Conservation (phyloP, 495 filamentous ascomycete species). For the Penicillium samsonianum region DNA sequence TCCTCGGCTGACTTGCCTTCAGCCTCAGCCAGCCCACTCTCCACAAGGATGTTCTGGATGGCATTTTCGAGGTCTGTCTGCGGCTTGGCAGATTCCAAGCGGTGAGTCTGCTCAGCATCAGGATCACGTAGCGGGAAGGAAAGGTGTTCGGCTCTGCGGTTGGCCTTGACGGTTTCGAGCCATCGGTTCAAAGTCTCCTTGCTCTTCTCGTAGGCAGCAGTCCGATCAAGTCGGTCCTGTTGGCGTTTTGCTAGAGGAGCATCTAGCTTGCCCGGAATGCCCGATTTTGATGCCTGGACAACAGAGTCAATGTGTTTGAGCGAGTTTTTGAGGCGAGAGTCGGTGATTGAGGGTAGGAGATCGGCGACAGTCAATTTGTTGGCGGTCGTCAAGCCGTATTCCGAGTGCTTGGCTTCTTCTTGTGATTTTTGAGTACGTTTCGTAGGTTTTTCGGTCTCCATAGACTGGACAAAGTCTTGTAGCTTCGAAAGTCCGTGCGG, state of each 20-base stretch:
- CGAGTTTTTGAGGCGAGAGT: constrained; percentile 75
- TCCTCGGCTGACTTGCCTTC: constrained; percentile 64
- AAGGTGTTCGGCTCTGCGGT: constrained; percentile 87
- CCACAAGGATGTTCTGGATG: constrained; percentile 82
- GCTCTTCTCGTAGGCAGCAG: constrained; percentile 83
- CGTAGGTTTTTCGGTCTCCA: constrained; percentile 47
- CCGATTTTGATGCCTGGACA: constrained; percentile 47
- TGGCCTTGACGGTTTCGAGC: constrained; percentile 92
- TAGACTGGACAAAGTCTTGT: constrained; percentile 68
- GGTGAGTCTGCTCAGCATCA: constrained; percentile 48
- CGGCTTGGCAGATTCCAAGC: constrained; percentile 54
- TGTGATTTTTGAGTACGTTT: constrained; percentile 39
- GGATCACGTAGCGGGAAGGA: constrained; percentile 86
- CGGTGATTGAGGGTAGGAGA: constrained; percentile 70
- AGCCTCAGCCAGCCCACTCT: constrained; percentile 70
- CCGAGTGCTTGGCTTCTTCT: constrained; percentile 57
- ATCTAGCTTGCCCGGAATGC: constrained; percentile 71
- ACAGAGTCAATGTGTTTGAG: constrained; percentile 62
- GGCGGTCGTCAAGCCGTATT: constrained; percentile 58
- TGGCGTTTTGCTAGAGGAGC: constrained; percentile 86
- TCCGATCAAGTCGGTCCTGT: constrained; percentile 83
- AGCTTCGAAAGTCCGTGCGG: constrained; percentile 64
- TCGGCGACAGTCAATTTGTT: constrained; percentile 80
- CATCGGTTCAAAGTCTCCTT: constrained; percentile 88
- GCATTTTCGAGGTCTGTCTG: constrained; percentile 79